phyloP scores from a whole-genome alignment of 768 basidiomycete genomes.

The Mycena rosella region DNA sequence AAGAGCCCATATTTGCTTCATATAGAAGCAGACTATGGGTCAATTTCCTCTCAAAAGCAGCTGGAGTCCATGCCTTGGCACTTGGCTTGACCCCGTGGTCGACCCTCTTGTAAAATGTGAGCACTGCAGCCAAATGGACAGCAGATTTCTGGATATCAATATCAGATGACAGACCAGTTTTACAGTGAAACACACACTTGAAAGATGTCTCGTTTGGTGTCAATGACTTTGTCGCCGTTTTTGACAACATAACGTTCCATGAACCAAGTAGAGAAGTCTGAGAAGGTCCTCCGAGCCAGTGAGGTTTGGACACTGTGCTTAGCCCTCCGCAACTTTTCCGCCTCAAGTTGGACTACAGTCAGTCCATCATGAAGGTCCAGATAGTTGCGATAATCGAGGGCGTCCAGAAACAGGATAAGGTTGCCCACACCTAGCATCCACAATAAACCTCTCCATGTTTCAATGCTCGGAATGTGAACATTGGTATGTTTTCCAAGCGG shows the following conservation, averaged over 20 bases:
- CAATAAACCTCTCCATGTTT: not conserved
- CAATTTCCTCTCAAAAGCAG: too few relatives aligned
- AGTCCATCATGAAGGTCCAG: not conserved
- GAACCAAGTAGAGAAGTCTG: not conserved
- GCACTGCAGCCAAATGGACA: too few relatives aligned
- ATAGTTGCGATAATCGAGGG: slow-evolving; percentile 1
- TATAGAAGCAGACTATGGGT: too few relatives aligned
- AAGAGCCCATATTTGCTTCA: too few relatives aligned
- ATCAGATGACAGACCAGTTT: too few relatives aligned
- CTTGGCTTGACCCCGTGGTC: too few relatives aligned
- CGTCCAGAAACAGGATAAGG: not conserved
- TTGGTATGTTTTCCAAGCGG: not conserved
- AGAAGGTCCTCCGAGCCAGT: not conserved
- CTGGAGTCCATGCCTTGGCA: too few relatives aligned
- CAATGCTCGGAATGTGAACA: not conserved
- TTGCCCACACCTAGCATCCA: slow-evolving; percentile 1
- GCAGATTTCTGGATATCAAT: too few relatives aligned
- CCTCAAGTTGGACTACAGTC: not conserved
- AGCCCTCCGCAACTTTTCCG: not conserved
- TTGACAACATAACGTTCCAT: not conserved
- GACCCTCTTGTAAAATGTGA: too few relatives aligned
- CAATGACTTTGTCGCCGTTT: not conserved
- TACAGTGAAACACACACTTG: too few relatives aligned
- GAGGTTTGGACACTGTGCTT: not conserved
- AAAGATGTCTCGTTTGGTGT: not conserved